Base-by-base conservation (phyloP, 1,284 basidiomycete species). In the Fomitiporia mediterranea region DNA sequence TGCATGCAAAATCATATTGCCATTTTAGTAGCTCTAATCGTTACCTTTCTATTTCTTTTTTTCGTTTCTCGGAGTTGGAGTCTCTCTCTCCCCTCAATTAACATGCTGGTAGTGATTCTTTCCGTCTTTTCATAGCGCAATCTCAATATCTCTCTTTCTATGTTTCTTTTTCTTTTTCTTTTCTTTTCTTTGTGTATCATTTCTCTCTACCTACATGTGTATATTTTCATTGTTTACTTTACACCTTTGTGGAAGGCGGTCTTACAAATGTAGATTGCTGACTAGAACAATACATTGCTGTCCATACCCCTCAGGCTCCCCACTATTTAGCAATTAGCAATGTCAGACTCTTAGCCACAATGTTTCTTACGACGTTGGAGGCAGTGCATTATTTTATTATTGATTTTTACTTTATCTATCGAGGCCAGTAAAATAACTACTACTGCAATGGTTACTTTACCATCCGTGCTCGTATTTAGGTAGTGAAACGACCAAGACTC, bases 401-500 rank as follows among this genome's bases (percentile, higher is more conserved):
- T n/a, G n/a, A n/a, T n/a, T n/a, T n/a, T n/a, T n/a, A n/a, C n/a
- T n/a, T n/a, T n/a, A n/a, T n/a, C n/a, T 6, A 43, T 43, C 21
- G 21, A 25, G 42, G 27, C 39, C 17, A 17, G 4, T 19, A 2
- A 11, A 21, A 13, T 11, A 23, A 23, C 9, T 27, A 25, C 23
- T 13, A 19, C 17, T 42, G 19, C 19, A 30, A 30, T 2, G 19
- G 13, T 40, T 17, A 15, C 5, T 47, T 9, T 49, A 65, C 70
- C 69, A 73, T 4, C 70, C 71, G 19, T 64, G 61, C 47, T 74
- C 69, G 61, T 80, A 70, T 58, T 69, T 74, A 2, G 79, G 77
- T 25, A 89, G 65, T 7, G 79, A 78, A 1, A 81, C 74, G 5
- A 82, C 78, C 37, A 74, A 67, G 17, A 85, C 75, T 69, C 55